These are phyloP conservation scores for Tothia fuscella DNA, from an alignment of 2,329 filamentous ascomycete species.

Conservation along the genomic window DNA sequence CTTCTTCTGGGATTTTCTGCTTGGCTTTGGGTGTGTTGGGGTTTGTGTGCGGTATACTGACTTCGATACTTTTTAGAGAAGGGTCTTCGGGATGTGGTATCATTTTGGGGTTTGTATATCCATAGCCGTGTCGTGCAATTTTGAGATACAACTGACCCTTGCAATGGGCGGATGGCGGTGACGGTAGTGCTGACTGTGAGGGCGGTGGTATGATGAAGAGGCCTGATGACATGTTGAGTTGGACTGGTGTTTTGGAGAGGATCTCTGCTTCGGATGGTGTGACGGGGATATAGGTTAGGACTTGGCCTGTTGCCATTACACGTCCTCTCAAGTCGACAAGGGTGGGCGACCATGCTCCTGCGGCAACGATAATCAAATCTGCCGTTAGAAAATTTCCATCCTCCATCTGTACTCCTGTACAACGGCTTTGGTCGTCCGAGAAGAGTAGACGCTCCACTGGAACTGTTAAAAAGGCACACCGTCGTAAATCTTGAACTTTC, in stretches of 20 bases:
- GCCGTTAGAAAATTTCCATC: constrained; percentile 43
- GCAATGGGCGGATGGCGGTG: constrained; percentile 13
- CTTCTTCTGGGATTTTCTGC: constrained; percentile 23
- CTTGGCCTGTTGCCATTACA: constrained; percentile 70
- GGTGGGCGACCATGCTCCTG: constrained; percentile 75
- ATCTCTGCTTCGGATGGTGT: constrained; percentile 55
- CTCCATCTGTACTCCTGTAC: constrained; percentile 48
- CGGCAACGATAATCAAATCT: constrained; percentile 66
- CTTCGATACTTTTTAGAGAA: constrained; percentile 16
- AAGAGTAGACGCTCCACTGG: constrained; percentile 35
- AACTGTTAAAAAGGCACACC: constrained; percentile 37
- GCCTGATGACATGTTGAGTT: constrained; percentile 59
- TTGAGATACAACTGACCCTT: constrained; percentile 25
- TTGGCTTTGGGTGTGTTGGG: constrained; percentile 35
- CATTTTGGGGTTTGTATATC: constrained; percentile 34
- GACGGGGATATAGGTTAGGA: constrained; percentile 65
- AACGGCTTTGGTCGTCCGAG: constrained; percentile 17
- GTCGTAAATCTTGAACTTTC: constrained; percentile 41
- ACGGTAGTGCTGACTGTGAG: constrained; percentile 11
- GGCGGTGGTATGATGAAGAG: constrained; percentile 64
- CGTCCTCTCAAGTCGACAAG: constrained; percentile 68
- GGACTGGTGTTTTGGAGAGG: constrained; percentile 55
- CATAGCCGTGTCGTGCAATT: constrained; percentile 38
- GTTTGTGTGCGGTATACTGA: constrained; percentile 33
- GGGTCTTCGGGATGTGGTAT: constrained; percentile 34